Evolutionary conservation across 495 filamentous ascomycete genomes (phyloP), one percentile per base, ranked within the genome.

Genomic region (Endocarpon pusillum): DNA sequence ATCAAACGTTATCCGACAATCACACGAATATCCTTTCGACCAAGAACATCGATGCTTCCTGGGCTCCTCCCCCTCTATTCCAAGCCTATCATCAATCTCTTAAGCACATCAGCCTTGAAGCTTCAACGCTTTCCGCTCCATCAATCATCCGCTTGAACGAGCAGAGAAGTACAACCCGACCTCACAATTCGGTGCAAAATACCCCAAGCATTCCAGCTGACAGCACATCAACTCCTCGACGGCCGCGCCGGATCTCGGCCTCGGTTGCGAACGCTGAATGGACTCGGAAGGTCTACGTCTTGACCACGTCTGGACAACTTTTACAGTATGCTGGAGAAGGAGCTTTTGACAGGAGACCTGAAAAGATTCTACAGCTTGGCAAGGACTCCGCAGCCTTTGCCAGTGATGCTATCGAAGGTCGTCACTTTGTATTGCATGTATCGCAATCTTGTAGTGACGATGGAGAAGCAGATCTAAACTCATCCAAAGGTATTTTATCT

Each of bases 331-430:
- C 81, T 7, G 84, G 75, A 7, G 71, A 81, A 12, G 91, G 89
- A 3, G 59, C 72, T 23, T 75, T 74, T 47, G 78, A 94, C 48
- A 66, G 89, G 30, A 46, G 83, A 0, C 89, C 89, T 0, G 89
- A 97, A 55, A 86, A 80, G 55, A 68, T 89, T 44, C 58, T 96
- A 43, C 75, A 79, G 22, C 59, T 97, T 18, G 79, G 78, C 1
- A 78, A 77, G 38, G 71, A 82, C 12, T 93, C 89, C 4, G 84
- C 84, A 9, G 89, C 89, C 14, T 97, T 92, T 59, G 89, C 80
- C 0, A 93, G 76, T 43, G 89, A 97, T 54, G 70, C 78, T 2
- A 89, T 97, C 40, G 84, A 86, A 0, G 89, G 89, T 17, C 78
- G 76, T 40, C 89, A 87, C 42, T 94, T 77, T 72, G 89, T 97